Evolutionary conservation across 129 eudicot species (phyloP).

Genomic region (Centaurea solstitialis): DNA sequence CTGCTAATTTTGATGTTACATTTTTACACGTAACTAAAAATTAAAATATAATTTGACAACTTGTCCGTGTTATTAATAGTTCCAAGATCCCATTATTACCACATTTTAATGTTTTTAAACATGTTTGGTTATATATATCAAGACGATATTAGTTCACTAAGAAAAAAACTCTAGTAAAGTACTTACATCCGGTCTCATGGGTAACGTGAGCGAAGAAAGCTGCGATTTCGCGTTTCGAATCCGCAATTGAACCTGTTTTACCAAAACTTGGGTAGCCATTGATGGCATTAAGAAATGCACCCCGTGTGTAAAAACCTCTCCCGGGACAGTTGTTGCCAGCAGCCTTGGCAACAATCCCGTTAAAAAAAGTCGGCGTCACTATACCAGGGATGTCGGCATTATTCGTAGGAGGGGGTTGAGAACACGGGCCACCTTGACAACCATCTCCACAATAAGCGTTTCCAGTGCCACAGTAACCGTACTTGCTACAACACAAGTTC

Average conservation of each 20-base stretch:
- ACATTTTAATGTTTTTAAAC: no score
- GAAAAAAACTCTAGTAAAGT: background rate
- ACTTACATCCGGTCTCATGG: background rate
- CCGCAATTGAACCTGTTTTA: background rate
- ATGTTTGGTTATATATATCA: background rate
- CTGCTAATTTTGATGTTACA: background rate
- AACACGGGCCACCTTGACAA: slow-evolving; percentile 19
- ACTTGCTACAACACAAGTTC: slow-evolving; percentile 17
- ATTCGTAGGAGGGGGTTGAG: background rate
- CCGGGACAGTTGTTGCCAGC: no score
- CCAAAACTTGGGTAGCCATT: background rate
- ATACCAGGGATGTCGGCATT: slow-evolving; percentile 1
- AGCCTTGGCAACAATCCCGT: no score
- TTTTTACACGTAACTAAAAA: background rate
- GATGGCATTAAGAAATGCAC: background rate
- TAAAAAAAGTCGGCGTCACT: background rate
- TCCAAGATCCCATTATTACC: no score
- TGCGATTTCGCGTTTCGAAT: background rate
- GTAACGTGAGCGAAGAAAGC: background rate
- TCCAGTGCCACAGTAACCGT: slow-evolving; percentile 13
- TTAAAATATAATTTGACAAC: background rate
- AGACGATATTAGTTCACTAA: background rate
- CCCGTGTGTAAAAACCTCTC: background rate
- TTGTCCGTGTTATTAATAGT: no score
- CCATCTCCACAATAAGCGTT: slow-evolving; percentile 1